Conservation (phyloP, 345 rosid genomes). For the Acer negundo region DNA sequence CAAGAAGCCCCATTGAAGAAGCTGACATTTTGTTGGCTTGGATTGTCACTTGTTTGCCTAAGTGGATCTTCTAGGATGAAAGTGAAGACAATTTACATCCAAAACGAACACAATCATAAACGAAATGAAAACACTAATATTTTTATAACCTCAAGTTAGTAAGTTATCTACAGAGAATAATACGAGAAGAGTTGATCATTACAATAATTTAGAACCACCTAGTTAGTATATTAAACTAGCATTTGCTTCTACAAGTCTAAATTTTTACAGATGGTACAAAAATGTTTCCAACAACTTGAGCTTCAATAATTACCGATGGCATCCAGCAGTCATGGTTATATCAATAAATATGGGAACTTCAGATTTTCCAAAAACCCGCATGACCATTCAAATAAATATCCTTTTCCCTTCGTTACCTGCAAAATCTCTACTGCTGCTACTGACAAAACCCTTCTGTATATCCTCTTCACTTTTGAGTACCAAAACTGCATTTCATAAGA, state of each 20-base stretch:
- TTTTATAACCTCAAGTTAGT: not conserved
- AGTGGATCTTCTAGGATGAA: not conserved
- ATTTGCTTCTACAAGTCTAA: not conserved
- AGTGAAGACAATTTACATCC: not conserved
- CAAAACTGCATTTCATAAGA: not conserved
- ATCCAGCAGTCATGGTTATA: not conserved
- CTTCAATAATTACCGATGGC: not conserved
- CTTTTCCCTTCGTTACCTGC: not conserved
- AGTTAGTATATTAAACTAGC: not conserved
- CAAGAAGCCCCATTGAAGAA: too few species aligned
- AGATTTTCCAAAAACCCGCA: not conserved
- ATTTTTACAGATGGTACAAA: not conserved
- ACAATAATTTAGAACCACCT: conserved; percentile 5
- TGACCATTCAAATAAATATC: not conserved
- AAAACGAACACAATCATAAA: not conserved
- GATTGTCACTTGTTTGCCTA: not conserved
- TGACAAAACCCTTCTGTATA: not conserved
- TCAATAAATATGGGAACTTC: not conserved
- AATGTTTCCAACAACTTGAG: not conserved
- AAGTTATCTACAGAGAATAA: not conserved
- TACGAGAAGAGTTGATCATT: not conserved
- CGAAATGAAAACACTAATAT: not conserved
- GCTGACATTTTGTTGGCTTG: not conserved
- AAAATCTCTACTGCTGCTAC: not conserved
- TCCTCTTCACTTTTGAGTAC: not conserved